Conservation (phyloP, 2,329 filamentous ascomycete species). For the Sclerotinia glacialis region DNA sequence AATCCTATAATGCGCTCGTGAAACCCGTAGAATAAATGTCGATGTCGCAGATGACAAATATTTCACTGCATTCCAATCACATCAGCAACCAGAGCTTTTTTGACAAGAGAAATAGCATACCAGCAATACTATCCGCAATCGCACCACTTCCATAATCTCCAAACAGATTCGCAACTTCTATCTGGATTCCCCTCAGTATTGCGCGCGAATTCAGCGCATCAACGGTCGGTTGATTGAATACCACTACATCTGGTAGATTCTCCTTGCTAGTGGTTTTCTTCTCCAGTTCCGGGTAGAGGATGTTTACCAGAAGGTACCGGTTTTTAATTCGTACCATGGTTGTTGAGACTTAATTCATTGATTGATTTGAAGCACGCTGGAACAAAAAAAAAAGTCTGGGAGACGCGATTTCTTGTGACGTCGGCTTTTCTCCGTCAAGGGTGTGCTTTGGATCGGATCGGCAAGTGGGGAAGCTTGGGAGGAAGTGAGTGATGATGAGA, state of each 20-base stretch:
- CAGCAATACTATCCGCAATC: slow-evolving; percentile 64
- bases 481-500: not conserved
- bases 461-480: slow-evolving; percentile 11
- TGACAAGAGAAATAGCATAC: slow-evolving; percentile 45
- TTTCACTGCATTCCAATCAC: slow-evolving; percentile 60
- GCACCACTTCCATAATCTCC: slow-evolving; percentile 86
- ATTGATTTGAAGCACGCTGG: slow-evolving; percentile 10
- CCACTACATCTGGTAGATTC: slow-evolving; percentile 57
- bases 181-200: slow-evolving; percentile 67
- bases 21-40: slow-evolving; percentile 84
- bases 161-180: slow-evolving; percentile 70
- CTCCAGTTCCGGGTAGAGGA: slow-evolving; percentile 70
- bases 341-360: not conserved
- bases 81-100: not conserved
- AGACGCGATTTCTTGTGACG: slow-evolving; percentile 23
- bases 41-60: slow-evolving; percentile 91
- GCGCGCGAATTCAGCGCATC: slow-evolving; percentile 64
- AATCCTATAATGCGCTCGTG: slow-evolving; percentile 77
- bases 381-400: slow-evolving; percentile 16
- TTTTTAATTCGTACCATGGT: slow-evolving; percentile 94
- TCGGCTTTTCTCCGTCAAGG: not conserved
- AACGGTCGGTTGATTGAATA: slow-evolving; percentile 76
- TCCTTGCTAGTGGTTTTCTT: slow-evolving; percentile 35
- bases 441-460: not conserved
- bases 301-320: slow-evolving; percentile 91